phyloP scores from a whole-genome alignment of 768 basidiomycete genomes.

The Leucocoprinus sp. region DNA sequence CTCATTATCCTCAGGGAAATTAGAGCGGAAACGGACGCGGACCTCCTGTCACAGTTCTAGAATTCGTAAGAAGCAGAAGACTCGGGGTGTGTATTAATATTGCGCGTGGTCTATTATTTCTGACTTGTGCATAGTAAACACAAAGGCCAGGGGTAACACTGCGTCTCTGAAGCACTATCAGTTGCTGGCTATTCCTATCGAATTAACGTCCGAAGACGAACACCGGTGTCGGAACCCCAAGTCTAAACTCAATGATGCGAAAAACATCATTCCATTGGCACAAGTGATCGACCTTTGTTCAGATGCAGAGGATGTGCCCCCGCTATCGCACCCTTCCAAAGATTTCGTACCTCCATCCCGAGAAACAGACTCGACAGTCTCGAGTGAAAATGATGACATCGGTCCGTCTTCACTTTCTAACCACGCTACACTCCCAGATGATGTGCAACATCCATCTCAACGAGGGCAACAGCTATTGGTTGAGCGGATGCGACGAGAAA shows the following conservation, averaged over 20 bases:
- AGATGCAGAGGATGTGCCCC: conserved; percentile 11
- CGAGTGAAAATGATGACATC: conserved; percentile 15
- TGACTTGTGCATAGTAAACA: background rate
- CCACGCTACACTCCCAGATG: background rate
- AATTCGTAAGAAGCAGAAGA: conserved; percentile 1
- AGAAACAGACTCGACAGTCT: conserved; percentile 11
- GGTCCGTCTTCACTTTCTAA: background rate
- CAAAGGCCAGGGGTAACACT: conserved; percentile 3
- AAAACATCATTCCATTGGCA: background rate
- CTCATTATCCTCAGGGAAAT: background rate
- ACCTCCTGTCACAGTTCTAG: background rate
- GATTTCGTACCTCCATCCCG: background rate
- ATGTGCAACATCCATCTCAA: background rate
- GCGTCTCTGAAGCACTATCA: background rate
- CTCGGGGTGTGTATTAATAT: background rate
- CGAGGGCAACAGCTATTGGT: background rate
- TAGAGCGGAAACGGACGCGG: background rate
- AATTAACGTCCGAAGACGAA: conserved; percentile 14
- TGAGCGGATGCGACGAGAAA: background rate
- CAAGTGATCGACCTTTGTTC: conserved; percentile 20
- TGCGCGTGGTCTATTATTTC: background rate
- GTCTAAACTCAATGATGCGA: conserved; percentile 4
- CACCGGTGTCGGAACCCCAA: conserved; percentile 1
- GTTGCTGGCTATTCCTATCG: conserved; percentile 1
- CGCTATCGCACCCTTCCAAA: background rate